A percentile compares a stretch with the other conserved stretches of the same genome.
phyloP scores from a whole-genome alignment of 2,329 filamentous ascomycete genomes.

The Trichoderma gracile region DNA sequence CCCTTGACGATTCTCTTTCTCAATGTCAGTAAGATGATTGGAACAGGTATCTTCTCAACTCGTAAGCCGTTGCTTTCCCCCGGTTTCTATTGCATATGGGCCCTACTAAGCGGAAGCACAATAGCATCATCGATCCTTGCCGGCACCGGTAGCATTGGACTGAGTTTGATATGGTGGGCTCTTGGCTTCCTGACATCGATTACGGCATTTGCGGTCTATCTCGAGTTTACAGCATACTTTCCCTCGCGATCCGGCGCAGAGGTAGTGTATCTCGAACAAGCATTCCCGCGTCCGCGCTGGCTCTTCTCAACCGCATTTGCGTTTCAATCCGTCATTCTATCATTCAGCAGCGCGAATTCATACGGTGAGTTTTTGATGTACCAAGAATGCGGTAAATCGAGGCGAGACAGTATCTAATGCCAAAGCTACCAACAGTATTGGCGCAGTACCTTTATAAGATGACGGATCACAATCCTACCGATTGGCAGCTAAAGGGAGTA shows the following conservation, averaged over 20 bases:
- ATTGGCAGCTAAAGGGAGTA: constrained; percentile 68
- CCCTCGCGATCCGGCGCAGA: constrained; percentile 66
- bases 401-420: not conserved
- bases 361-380: constrained; percentile 43
- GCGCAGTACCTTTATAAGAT: constrained; percentile 64
- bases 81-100: not conserved
- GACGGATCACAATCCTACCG: constrained; percentile 48
- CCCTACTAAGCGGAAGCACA: not conserved
- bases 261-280: constrained; percentile 68
- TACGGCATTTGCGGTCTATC: constrained; percentile 58
- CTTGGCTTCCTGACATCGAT: constrained; percentile 61
- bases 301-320: constrained; percentile 66
- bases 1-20: constrained; percentile 59
- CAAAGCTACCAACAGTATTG: constrained; percentile 46
- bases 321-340: constrained; percentile 62
- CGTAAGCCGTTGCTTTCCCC: constrained; percentile 45
- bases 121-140: constrained; percentile 59
- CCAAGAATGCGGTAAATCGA: no score
- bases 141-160: constrained; percentile 62
- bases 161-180: constrained; percentile 64
- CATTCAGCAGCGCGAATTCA: constrained; percentile 66
- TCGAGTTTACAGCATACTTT: constrained; percentile 66
- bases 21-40: constrained; percentile 64
- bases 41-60: constrained; percentile 65
- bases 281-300: constrained; percentile 63